A percentile compares a stretch with the other conserved stretches of the same genome.
Evolutionary conservation across 148 eudicot species (phyloP).

Genomic region (Linanthus parryae): DNA sequence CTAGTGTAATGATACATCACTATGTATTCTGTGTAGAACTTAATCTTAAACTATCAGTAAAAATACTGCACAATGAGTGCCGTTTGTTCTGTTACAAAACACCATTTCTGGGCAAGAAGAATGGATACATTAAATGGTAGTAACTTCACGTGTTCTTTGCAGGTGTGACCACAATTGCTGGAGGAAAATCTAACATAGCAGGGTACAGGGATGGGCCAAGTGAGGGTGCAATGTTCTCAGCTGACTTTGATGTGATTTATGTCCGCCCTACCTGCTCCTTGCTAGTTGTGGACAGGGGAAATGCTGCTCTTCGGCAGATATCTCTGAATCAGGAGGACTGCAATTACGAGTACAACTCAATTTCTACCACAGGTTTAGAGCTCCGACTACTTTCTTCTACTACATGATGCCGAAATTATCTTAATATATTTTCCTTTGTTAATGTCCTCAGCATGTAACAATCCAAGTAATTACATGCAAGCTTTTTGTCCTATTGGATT

Average conservation of each 20-base stretch:
- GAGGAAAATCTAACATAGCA: slow-evolving; percentile 89
- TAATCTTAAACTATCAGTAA: background rate
- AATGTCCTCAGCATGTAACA: background rate
- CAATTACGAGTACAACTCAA: slow-evolving; percentile 49
- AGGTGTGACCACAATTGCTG: slow-evolving; percentile 99
- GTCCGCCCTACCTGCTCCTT: slow-evolving; percentile 82
- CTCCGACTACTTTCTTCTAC: slow-evolving; percentile 6
- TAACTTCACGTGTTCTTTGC: slow-evolving; percentile 6
- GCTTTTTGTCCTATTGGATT: slow-evolving; percentile 3
- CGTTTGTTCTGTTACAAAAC: background rate
- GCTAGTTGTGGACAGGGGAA: slow-evolving; percentile 89
- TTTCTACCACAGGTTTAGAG: slow-evolving; percentile 58
- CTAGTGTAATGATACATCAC: too few species aligned
- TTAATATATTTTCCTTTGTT: background rate
- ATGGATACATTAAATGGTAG: background rate
- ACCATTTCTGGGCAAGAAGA: background rate
- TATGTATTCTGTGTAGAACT: background rate
- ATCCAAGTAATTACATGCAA: background rate
- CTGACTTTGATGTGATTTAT: slow-evolving; percentile 89
- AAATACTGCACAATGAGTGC: background rate
- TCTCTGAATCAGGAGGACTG: slow-evolving; percentile 83
- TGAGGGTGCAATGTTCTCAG: slow-evolving; percentile 86
- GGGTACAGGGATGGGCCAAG: slow-evolving; percentile 99
- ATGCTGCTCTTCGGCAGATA: slow-evolving; percentile 93
- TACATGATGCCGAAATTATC: background rate